A percentile compares a stretch with the other conserved stretches of the same genome.
Evolutionary conservation across 208 protist species (phyloP).

Genomic region (Trypanosomatidae sp.): DNA sequence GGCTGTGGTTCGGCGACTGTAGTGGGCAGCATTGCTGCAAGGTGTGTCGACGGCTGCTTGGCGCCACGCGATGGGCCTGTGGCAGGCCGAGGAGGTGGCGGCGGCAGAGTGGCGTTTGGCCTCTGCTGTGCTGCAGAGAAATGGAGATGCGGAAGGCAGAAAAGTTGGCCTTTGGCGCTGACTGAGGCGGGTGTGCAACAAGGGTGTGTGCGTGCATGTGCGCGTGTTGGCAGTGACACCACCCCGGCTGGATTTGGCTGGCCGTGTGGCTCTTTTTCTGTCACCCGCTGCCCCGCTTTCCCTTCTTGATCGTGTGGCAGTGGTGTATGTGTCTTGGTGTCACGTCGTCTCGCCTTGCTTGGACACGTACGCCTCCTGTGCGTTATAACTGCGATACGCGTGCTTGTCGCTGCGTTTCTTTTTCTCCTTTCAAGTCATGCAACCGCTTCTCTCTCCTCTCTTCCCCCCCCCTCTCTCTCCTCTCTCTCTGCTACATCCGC

Average conservation of each 20-base stretch:
- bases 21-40: not conserved
- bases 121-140: too few relatives aligned
- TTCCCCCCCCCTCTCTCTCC: not conserved
- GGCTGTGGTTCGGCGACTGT: not conserved
- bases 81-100: too few relatives aligned
- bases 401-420: not conserved
- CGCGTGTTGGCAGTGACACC: not conserved
- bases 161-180: not conserved
- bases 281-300: not conserved
- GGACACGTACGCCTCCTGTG: not conserved
- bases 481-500: not conserved
- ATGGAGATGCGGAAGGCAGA: not conserved
- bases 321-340: not conserved
- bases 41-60: too few relatives aligned
- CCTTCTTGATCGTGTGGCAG: not conserved
- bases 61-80: too few relatives aligned
- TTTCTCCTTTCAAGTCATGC: not conserved
- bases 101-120: too few relatives aligned
- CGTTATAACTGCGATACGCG: not conserved
- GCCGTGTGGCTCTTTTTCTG: conserved; percentile 1
- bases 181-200: not conserved
- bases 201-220: not conserved
- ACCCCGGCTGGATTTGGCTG: not conserved
- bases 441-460: not conserved
- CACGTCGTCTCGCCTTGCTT: not conserved